These are phyloP conservation scores for Lunasporangiospora selenospora DNA, from an alignment of 192 early-diverging fungal genomes.

Conservation along the genomic window DNA sequence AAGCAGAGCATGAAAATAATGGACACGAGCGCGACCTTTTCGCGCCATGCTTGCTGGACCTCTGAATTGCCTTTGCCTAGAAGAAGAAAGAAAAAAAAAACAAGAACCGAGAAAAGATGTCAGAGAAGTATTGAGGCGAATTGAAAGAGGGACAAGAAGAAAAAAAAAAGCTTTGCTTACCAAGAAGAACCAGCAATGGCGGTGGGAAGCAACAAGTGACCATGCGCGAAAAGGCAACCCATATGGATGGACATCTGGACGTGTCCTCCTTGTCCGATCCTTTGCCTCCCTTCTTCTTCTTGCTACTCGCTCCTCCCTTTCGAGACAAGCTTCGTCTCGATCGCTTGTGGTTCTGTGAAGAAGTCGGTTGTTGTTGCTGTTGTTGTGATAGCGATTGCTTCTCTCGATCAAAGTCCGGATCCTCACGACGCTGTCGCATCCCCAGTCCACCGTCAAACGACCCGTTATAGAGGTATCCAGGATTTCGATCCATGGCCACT, in stretches of 20 bases:
- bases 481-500: no score
- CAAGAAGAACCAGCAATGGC: constrained; percentile 47
- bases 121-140: no score
- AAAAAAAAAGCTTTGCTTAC: constrained; percentile 5
- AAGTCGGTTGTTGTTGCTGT: constrained; percentile 3
- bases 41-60: constrained; percentile 86
- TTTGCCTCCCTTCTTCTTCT: constrained; percentile 16
- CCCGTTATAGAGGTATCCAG: no score
- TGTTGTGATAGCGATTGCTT: no score
- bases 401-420: no score
- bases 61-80: constrained; percentile 29
- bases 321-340: constrained; percentile 26
- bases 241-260: constrained; percentile 21
- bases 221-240: constrained; percentile 60
- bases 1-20: constrained; percentile 81
- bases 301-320: constrained; percentile 36
- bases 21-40: constrained; percentile 87
- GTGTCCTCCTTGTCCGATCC: constrained; percentile 3
- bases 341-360: constrained; percentile 4
- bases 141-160: neutral
- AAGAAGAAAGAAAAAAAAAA: neutral
- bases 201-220: constrained; percentile 65
- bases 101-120: no score
- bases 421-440: no score
- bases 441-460: no score